Conservation (phyloP, 768 basidiomycete genomes). For the Hirschioporus abietinus region DNA sequence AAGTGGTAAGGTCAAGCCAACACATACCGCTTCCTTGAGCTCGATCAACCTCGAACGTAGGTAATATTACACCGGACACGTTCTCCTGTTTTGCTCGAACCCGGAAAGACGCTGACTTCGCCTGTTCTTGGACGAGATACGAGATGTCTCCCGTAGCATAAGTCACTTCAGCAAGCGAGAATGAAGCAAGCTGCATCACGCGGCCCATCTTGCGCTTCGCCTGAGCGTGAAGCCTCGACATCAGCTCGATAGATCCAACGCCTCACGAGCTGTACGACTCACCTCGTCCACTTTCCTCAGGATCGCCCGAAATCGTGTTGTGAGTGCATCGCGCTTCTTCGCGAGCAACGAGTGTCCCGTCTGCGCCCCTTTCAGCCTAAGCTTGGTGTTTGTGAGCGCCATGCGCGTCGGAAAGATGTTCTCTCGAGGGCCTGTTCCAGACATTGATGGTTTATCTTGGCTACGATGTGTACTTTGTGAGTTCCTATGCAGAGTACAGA, state of each 20-base stretch:
- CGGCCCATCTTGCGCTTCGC: constrained; percentile 99
- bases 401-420: constrained; percentile 96
- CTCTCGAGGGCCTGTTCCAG: constrained; percentile 85
- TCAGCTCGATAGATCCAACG: neutral
- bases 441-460: constrained; percentile 45
- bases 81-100: constrained; percentile 97
- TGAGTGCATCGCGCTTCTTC: constrained; percentile 97
- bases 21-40: constrained; percentile 72
- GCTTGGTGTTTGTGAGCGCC: constrained; percentile 91
- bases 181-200: constrained; percentile 98
- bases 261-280: constrained; percentile 18
- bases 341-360: constrained; percentile 93
- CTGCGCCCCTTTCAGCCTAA: constrained; percentile 85
- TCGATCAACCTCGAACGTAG: constrained; percentile 90
- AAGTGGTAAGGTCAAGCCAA: neutral
- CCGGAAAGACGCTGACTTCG: constrained; percentile 84
- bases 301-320: constrained; percentile 90
- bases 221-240: constrained; percentile 34
- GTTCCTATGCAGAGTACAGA: no score
- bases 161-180: constrained; percentile 98
- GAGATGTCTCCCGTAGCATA: constrained; percentile 97
- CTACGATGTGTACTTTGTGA: no score
- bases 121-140: constrained; percentile 96
- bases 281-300: constrained; percentile 98
- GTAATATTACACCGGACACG: constrained; percentile 93